Conservation (phyloP, 2,329 filamentous ascomycete species). For the Cyanodermella asteris region DNA sequence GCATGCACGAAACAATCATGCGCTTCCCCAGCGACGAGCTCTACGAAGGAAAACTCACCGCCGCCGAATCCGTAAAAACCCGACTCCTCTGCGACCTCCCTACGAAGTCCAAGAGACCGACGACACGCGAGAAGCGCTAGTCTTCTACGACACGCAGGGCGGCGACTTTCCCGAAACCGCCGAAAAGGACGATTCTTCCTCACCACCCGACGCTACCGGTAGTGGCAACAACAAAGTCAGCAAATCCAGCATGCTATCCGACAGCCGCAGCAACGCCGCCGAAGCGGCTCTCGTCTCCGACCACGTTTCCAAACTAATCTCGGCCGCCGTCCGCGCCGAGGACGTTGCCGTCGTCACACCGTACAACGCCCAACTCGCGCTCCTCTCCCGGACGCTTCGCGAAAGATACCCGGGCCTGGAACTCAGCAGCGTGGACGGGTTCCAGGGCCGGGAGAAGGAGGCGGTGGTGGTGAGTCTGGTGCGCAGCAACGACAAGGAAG, state of each 20-base stretch:
- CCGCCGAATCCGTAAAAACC: slow-evolving; percentile 54
- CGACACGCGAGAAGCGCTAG: slow-evolving; percentile 65
- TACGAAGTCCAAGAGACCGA: slow-evolving; percentile 63
- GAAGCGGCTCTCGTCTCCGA: slow-evolving; percentile 61
- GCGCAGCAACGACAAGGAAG: slow-evolving; percentile 74
- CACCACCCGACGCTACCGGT: slow-evolving; percentile 47
- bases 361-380: slow-evolving; percentile 80
- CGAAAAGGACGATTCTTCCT: too few species aligned
- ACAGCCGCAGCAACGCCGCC: slow-evolving; percentile 81
- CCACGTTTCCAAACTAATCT: slow-evolving; percentile 57
- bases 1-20: slow-evolving; percentile 96
- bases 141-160: slow-evolving; percentile 93
- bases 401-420: slow-evolving; percentile 68
- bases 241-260: slow-evolving; percentile 33
- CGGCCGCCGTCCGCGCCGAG: slow-evolving; percentile 54
- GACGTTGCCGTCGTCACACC: slow-evolving; percentile 90
- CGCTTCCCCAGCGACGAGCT: slow-evolving; percentile 73
- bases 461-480: slow-evolving; percentile 87
- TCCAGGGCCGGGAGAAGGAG: slow-evolving; percentile 93
- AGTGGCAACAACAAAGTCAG: slow-evolving; percentile 32
- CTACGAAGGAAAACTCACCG: slow-evolving; percentile 62
- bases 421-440: slow-evolving; percentile 90
- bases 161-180: slow-evolving; percentile 72
- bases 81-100: slow-evolving; percentile 54
- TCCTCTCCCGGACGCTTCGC: slow-evolving; percentile 56